Evolutionary conservation across 208 protist species (phyloP).

Genomic region (Trypanosoma platydactyli): DNA sequence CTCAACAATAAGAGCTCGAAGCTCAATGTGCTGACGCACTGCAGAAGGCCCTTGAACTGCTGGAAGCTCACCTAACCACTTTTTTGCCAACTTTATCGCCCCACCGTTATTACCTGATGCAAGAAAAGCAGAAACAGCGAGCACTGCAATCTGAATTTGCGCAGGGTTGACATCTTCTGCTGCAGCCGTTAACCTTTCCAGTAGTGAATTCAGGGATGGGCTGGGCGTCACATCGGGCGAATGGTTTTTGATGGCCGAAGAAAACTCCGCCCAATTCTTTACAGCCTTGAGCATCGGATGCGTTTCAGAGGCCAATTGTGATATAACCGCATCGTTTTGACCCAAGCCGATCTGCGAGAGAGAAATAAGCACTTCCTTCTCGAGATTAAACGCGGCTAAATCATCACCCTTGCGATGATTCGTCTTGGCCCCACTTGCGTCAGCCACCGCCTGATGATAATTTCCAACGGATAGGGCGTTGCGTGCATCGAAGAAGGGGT

Average conservation of each 20-base stretch:
- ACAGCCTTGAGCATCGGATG: constrained; percentile 58
- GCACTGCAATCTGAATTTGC: constrained; percentile 40
- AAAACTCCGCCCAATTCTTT: constrained; percentile 54
- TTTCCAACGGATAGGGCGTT: constrained; percentile 87
- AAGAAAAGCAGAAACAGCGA: constrained; percentile 55
- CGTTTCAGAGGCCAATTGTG: constrained; percentile 50
- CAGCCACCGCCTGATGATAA: constrained; percentile 78
- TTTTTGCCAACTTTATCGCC: constrained; percentile 56
- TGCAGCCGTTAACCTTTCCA: constrained; percentile 34
- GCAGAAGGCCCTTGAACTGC: constrained; percentile 26
- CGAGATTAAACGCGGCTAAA: constrained; percentile 51
- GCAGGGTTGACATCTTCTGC: constrained; percentile 34
- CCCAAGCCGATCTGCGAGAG: constrained; percentile 79
- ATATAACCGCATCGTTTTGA: constrained; percentile 63
- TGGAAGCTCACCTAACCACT: constrained; percentile 54
- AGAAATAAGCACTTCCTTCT: constrained; percentile 65
- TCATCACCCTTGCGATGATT: constrained; percentile 50
- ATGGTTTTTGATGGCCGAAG: constrained; percentile 23
- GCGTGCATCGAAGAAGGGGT: constrained; percentile 84
- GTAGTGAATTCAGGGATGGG: constrained; percentile 13
- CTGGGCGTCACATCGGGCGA: constrained; percentile 5
- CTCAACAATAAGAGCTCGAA: constrained; percentile 65
- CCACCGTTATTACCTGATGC: constrained; percentile 37
- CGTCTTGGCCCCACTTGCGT: constrained; percentile 47
- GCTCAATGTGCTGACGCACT: constrained; percentile 46